Percentiles rank a stretch among this genome's conserved stretches.
phyloP scores from a whole-genome alignment of 2,329 filamentous ascomycete genomes.

The Fusarium succisae region DNA sequence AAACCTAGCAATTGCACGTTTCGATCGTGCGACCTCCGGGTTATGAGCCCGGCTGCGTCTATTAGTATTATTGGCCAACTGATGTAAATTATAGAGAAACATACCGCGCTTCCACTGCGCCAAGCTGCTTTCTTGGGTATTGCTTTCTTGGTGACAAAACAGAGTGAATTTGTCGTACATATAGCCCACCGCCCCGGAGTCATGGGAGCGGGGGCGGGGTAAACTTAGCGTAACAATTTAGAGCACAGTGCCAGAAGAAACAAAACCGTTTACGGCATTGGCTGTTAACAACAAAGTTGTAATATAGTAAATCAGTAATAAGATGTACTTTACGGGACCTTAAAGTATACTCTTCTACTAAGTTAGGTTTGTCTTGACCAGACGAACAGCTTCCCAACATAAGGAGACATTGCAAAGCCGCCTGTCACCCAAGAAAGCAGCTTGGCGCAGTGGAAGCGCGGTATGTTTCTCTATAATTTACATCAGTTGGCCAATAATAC shows the following conservation, averaged over 20 bases:
- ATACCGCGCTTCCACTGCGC: background rate
- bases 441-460: slow-evolving; percentile 30
- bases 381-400: background rate
- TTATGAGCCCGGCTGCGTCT: background rate
- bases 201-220: background rate
- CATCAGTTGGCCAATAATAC: too few relatives aligned
- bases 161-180: background rate
- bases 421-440: slow-evolving; percentile 13
- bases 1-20: background rate
- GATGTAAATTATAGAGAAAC: background rate
- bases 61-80: background rate
- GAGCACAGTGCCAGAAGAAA: background rate
- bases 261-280: too few relatives aligned
- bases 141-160: background rate
- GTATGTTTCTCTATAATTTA: too few relatives aligned
- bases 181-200: background rate
- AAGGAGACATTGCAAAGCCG: background rate
- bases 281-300: background rate
- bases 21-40: background rate
- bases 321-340: too few relatives aligned
- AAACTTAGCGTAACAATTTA: background rate
- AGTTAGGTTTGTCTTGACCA: background rate
- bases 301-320: background rate
- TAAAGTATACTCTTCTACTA: background rate
- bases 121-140: background rate